Conservation (phyloP, 768 basidiomycete genomes). For the Suillus paluster region DNA sequence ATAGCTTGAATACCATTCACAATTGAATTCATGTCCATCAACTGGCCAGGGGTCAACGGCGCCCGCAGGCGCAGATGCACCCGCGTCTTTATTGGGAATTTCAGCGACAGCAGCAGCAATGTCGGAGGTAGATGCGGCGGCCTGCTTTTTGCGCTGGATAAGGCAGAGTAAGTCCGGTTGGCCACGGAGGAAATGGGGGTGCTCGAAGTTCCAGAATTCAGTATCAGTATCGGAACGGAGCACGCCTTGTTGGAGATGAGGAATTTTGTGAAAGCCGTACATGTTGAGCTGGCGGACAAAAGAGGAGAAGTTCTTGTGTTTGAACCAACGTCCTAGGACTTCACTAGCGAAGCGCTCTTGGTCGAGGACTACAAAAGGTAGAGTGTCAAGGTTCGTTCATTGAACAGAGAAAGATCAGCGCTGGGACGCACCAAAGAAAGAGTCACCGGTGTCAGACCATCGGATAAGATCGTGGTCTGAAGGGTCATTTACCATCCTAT, state of each 20-base stretch:
- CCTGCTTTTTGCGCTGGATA: slow-evolving; percentile 84
- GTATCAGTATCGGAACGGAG: slow-evolving; percentile 80
- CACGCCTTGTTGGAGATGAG: slow-evolving; percentile 94
- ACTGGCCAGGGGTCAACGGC: slow-evolving; percentile 49
- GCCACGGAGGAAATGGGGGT: slow-evolving; percentile 85
- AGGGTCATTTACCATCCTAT: slow-evolving; percentile 90
- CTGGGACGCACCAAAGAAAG: slow-evolving; percentile 75
- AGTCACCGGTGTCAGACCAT: slow-evolving; percentile 91
- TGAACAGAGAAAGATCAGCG: slow-evolving; percentile 9
- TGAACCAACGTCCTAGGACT: slow-evolving; percentile 94
- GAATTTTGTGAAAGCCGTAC: slow-evolving; percentile 97
- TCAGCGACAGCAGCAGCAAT: slow-evolving; percentile 22
- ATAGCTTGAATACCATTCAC: slow-evolving; percentile 84
- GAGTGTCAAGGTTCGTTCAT: neutral
- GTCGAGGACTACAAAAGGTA: slow-evolving; percentile 77
- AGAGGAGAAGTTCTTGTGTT: slow-evolving; percentile 95
- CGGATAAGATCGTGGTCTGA: slow-evolving; percentile 83
- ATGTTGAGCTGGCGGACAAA: slow-evolving; percentile 96
- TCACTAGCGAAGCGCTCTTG: slow-evolving; percentile 90
- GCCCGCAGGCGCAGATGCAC: slow-evolving; percentile 22
- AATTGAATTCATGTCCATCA: slow-evolving; percentile 79
- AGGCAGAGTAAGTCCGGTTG: slow-evolving; percentile 87
- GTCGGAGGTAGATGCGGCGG: slow-evolving; percentile 37
- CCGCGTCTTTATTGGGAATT: slow-evolving; percentile 18
- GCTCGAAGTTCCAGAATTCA: slow-evolving; percentile 91